Evolutionary conservation across 768 basidiomycete species (phyloP).

Genomic region (Cystobasidium ongulense): DNA sequence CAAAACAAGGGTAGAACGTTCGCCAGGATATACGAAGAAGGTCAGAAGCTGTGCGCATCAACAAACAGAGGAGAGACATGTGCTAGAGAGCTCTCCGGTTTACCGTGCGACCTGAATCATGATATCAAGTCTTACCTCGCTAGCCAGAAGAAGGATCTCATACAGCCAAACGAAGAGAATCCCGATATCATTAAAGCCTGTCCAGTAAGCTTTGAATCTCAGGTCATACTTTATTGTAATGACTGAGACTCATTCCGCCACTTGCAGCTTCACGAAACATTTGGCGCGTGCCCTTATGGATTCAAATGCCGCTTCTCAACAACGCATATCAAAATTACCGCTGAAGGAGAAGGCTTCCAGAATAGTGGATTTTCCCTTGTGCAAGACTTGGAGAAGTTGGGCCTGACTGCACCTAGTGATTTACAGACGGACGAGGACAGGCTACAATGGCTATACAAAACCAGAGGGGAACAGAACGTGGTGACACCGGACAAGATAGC

Average conservation of each 20-base stretch:
- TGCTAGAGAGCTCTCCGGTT: not conserved
- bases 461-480: conserved; percentile 30
- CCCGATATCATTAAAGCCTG: not conserved
- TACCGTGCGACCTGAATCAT: conserved; percentile 28
- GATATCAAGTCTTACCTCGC: conserved; percentile 16
- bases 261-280: conserved; percentile 54
- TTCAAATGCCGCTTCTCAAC: conserved; percentile 86
- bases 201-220: conserved; percentile 13
- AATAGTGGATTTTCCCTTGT: conserved; percentile 47
- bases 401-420: not conserved
- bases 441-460: conserved; percentile 7
- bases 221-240: too few relatives aligned
- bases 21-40: conserved; percentile 1
- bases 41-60: conserved; percentile 3
- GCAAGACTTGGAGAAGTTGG: conserved; percentile 56
- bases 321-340: conserved; percentile 57
- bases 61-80: conserved; percentile 18
- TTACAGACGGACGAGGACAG: conserved; percentile 9
- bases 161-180: not conserved
- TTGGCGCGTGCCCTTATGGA: conserved; percentile 76
- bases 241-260: not conserved
- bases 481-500: conserved; percentile 2
- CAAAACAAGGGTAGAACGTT: conserved; percentile 24
- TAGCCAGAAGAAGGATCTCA: not conserved
- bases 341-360: conserved; percentile 46